phyloP scores from a whole-genome alignment of 1,139 yeast species.

The Torulaspora pretoriensis region DNA sequence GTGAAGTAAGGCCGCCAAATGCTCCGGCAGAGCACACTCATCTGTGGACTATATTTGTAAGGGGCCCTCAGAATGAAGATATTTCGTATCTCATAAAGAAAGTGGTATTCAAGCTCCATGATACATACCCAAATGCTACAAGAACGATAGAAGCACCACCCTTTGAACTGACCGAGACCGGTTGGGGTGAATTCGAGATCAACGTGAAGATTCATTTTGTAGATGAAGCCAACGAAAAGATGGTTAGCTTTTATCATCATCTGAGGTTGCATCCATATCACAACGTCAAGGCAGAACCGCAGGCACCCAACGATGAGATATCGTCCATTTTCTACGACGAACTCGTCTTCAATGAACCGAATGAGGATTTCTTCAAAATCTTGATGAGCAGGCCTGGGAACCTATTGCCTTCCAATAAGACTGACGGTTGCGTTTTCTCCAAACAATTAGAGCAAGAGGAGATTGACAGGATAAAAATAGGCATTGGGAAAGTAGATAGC shows the following conservation, averaged over 20 bases:
- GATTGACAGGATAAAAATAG: constrained; percentile 64
- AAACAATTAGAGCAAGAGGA: constrained; percentile 71
- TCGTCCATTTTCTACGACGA: constrained; percentile 83
- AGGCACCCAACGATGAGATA: constrained; percentile 40
- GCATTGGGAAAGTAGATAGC: constrained; percentile 55
- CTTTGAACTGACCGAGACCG: constrained; percentile 92
- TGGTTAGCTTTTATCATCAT: constrained; percentile 81
- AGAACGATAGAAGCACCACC: constrained; percentile 87
- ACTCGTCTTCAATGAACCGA: constrained; percentile 91
- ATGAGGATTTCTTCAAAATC: constrained; percentile 72
- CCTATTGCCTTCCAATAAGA: constrained; percentile 57
- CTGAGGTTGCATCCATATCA: constrained; percentile 83
- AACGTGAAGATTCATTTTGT: constrained; percentile 82
- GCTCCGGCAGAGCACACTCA: constrained; percentile 93
- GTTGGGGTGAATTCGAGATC: constrained; percentile 99
- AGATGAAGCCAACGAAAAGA: constrained; percentile 83
- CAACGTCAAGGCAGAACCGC: constrained; percentile 10
- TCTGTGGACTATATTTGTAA: constrained; percentile 88
- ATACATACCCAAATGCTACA: constrained; percentile 82
- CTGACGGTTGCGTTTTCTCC: constrained; percentile 45
- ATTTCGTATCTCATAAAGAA: constrained; percentile 78
- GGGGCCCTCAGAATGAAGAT: constrained; percentile 80
- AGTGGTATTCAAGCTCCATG: constrained; percentile 92
- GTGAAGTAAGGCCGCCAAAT: constrained; percentile 56
- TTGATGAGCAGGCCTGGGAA: constrained; percentile 75